A percentile compares a stretch with the other conserved stretches of the same genome.
Conservation (phyloP, 371 early-diverging fungal species). For the Choanephora cucurbitarum region DNA sequence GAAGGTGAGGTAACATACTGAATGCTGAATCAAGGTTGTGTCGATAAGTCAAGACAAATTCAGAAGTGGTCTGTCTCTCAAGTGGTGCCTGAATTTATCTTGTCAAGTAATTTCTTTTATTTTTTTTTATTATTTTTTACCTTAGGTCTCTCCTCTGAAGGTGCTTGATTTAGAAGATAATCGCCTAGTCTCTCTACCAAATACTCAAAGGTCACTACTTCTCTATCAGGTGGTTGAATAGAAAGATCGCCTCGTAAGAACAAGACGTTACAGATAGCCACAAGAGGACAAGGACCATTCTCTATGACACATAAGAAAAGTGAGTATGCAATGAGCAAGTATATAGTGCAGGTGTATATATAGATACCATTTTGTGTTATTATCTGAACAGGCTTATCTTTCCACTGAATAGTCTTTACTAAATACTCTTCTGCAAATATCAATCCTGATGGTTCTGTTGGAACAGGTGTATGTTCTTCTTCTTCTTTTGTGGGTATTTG, state of each 20-base stretch:
- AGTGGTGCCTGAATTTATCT: neutral
- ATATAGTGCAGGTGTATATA: too few relatives aligned
- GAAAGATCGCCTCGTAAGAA: constrained; percentile 74
- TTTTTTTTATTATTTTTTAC: too few relatives aligned
- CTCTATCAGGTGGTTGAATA: constrained; percentile 58
- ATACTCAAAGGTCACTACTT: constrained; percentile 66
- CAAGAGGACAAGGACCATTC: constrained; percentile 92
- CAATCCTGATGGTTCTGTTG: too few relatives aligned
- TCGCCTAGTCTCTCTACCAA: constrained; percentile 78
- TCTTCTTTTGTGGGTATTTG: too few relatives aligned
- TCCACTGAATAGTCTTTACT: constrained; percentile 70
- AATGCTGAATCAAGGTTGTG: constrained; percentile 47
- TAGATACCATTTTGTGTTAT: constrained; percentile 86
- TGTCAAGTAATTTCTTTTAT: too few relatives aligned
- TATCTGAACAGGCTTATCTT: constrained; percentile 55
- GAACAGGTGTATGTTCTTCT: too few relatives aligned
- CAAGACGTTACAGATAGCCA: constrained; percentile 86
- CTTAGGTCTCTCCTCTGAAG: constrained; percentile 11
- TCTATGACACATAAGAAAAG: constrained; percentile 33
- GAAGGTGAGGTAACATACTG: constrained; percentile 57
- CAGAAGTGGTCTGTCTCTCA: constrained; percentile 28
- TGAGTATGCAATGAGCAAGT: constrained; percentile 2
- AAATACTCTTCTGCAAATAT: constrained; percentile 48
- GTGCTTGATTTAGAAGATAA: constrained; percentile 53
- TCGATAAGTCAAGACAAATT: constrained; percentile 38